Conservation (phyloP, 768 basidiomycete species). For the Hortiboletus flavorubellus region DNA sequence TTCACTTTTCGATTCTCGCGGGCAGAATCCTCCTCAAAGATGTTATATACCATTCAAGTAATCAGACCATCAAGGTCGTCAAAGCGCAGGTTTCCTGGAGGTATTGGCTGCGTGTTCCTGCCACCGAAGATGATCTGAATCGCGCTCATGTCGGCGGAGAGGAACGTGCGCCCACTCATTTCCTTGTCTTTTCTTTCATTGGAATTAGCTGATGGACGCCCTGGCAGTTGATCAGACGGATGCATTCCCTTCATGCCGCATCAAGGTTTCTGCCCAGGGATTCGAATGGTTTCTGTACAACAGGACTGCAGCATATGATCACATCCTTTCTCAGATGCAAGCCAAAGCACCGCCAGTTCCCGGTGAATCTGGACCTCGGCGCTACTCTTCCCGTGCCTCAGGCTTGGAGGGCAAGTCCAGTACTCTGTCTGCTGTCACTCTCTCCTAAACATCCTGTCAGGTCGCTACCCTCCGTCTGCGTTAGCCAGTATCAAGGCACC, state of each 20-base stretch:
- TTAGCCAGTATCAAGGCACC: conserved; percentile 27
- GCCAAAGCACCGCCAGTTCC: conserved; percentile 21
- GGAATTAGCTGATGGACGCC: conserved; percentile 5
- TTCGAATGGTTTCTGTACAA: conserved; percentile 95
- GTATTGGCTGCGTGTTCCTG: conserved; percentile 86
- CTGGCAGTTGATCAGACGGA: conserved; percentile 34
- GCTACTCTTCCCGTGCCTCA: conserved; percentile 38
- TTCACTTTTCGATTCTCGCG: conserved; percentile 85
- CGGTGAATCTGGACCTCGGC: conserved; percentile 33
- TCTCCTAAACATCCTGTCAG: conserved; percentile 9
- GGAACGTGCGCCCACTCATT: conserved; percentile 42
- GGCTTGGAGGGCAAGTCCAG: conserved; percentile 36
- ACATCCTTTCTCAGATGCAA: conserved; percentile 76
- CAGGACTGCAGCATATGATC: conserved; percentile 83
- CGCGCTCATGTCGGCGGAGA: conserved; percentile 45
- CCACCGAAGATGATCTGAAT: conserved; percentile 67
- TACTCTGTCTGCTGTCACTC: not conserved
- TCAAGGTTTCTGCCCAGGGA: conserved; percentile 78
- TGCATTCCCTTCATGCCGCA: conserved; percentile 63
- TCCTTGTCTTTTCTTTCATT: not conserved
- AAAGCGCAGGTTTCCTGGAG: conserved; percentile 89
- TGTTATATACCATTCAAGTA: conserved; percentile 85
- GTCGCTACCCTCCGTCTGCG: conserved; percentile 25
- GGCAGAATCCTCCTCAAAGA: conserved; percentile 90
- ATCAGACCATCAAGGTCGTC: conserved; percentile 81